Conservation (phyloP, 1,139 yeast species). For the Geotrichum bryndzae region DNA sequence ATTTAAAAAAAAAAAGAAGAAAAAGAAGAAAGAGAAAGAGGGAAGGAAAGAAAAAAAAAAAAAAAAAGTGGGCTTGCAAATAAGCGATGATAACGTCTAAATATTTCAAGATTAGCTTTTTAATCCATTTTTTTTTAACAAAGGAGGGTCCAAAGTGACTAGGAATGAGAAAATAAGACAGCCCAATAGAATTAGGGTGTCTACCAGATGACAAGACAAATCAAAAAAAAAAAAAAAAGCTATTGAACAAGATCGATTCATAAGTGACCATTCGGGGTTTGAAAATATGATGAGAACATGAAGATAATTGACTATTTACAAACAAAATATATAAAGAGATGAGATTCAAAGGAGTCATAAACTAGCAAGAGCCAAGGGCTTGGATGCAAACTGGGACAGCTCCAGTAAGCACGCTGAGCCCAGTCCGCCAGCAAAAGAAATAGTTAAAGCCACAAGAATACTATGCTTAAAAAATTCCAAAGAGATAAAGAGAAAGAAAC, state of each 20-base stretch:
- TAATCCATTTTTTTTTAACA: no score
- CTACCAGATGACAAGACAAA: not conserved
- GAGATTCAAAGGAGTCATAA: not conserved
- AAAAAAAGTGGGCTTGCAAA: no score
- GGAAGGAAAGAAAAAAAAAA: no score
- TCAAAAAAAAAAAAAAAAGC: not conserved
- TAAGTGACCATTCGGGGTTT: no score
- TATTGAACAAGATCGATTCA: not conserved
- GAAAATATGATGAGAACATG: not conserved
- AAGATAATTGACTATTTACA: not conserved
- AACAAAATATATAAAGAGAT: not conserved
- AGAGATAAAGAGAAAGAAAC: not conserved
- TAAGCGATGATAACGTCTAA: no score
- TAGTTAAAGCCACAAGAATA: not conserved
- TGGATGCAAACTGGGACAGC: no score
- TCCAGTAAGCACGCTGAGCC: no score
- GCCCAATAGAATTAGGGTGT: not conserved
- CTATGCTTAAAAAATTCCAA: not conserved
- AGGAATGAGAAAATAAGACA: no score
- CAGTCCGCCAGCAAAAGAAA: not conserved
- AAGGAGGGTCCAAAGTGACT: no score
- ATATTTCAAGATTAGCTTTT: no score
- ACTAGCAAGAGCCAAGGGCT: no score
- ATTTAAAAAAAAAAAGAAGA: not conserved
- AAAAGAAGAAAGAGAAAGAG: not conserved